These are phyloP conservation scores for barley (Hordeum vulgare) DNA, from an alignment of 176 grass and related monocot species.

Conservation along the genomic window MorexV3_pseudomolecules_assembly NC_058522.1:544868525-544869024, in stretches of 20 bases:
- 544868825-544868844: no score
- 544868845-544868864: no score
- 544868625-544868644: not conserved
- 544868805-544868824: no score
- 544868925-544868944: no score
- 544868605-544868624: not conserved
- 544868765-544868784: not conserved
- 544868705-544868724: not conserved
- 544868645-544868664: not conserved
- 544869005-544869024: no score
- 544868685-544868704: not conserved
- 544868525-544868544: not conserved
- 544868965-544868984: no score
- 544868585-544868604: conserved; percentile 27
- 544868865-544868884: no score
- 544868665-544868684: not conserved
- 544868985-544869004: no score
- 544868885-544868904: no score
- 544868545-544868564: not conserved
- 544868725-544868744: not conserved
- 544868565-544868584: not conserved
- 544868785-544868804: not conserved
- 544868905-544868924: no score
- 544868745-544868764: not conserved
- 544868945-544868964: no score